These are phyloP conservation scores for Camelina hispida DNA, from an alignment of 345 rosid genomes.

Conservation along the genomic window DNA sequence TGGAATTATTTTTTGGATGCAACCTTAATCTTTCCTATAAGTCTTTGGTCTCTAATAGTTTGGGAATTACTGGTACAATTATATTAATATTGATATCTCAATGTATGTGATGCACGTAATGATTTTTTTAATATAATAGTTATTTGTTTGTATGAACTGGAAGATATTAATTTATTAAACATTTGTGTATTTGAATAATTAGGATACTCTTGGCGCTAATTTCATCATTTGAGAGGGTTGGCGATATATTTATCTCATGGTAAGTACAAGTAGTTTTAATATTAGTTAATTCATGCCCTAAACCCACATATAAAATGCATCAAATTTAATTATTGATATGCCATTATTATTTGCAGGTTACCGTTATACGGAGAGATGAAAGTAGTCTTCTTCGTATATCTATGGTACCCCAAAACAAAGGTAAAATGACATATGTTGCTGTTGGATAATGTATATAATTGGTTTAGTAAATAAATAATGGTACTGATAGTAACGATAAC, in stretches of 20 bases:
- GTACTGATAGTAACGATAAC: not conserved
- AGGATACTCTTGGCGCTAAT: conserved; percentile 86
- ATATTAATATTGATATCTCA: not conserved
- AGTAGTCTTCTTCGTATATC: conserved; percentile 70
- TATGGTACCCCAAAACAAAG: conserved; percentile 90
- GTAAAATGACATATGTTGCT: conserved; percentile 38
- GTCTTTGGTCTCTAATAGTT: conserved; percentile 10
- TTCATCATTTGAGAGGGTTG: conserved; percentile 70
- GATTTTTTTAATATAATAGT: conserved; percentile 8
- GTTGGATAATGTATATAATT: not conserved
- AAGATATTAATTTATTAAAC: not conserved
- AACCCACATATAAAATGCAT: not conserved
- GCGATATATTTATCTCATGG: conserved; percentile 76
- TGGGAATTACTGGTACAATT: not conserved
- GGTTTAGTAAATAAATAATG: not conserved
- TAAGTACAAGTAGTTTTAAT: conserved; percentile 49
- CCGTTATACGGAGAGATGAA: conserved; percentile 88
- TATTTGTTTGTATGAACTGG: not conserved
- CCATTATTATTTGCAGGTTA: conserved; percentile 55
- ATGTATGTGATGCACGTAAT: conserved; percentile 33
- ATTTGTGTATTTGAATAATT: conserved; percentile 24
- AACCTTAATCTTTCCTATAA: not conserved
- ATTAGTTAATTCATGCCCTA: not conserved
- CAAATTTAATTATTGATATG: not conserved
- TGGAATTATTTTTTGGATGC: not conserved